Conservation (phyloP, 2,329 filamentous ascomycete species). For the Beauveria sp. region DNA sequence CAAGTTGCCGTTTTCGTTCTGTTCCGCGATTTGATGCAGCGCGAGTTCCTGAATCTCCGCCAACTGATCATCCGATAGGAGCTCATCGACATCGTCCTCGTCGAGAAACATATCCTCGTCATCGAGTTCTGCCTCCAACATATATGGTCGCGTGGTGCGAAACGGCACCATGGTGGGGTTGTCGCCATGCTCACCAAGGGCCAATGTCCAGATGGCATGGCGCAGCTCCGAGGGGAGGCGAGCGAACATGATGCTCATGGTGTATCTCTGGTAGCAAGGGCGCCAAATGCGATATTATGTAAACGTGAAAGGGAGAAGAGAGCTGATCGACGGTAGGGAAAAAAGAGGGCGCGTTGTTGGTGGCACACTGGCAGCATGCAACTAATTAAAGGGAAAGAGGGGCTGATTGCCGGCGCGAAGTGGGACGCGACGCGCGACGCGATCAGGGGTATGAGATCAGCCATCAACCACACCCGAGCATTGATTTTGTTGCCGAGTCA, state of each 20-base stretch:
- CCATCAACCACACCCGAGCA: background rate
- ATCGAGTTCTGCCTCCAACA: background rate
- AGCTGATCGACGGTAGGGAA: background rate
- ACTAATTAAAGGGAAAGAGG: background rate
- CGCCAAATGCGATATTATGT: background rate
- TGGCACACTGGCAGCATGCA: background rate
- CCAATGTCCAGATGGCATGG: slow-evolving; percentile 17
- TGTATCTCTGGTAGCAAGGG: background rate
- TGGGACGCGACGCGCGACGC: slow-evolving; percentile 4
- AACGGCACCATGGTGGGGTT: slow-evolving; percentile 16
- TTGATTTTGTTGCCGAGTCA: background rate
- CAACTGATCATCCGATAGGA: background rate
- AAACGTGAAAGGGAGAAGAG: background rate
- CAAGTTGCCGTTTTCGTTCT: background rate
- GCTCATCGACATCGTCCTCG: background rate
- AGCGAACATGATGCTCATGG: slow-evolving; percentile 14
- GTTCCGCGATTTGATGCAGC: background rate
- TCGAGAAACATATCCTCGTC: background rate
- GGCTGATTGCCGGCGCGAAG: background rate
- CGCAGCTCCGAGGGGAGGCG: slow-evolving; percentile 21
- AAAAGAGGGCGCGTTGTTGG: background rate
- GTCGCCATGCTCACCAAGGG: slow-evolving; percentile 12
- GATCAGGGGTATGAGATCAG: background rate
- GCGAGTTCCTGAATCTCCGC: background rate
- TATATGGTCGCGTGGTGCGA: background rate